Base-by-base conservation (phyloP, 2,329 filamentous ascomycete genomes). In the Colletotrichum sp. region DNA sequence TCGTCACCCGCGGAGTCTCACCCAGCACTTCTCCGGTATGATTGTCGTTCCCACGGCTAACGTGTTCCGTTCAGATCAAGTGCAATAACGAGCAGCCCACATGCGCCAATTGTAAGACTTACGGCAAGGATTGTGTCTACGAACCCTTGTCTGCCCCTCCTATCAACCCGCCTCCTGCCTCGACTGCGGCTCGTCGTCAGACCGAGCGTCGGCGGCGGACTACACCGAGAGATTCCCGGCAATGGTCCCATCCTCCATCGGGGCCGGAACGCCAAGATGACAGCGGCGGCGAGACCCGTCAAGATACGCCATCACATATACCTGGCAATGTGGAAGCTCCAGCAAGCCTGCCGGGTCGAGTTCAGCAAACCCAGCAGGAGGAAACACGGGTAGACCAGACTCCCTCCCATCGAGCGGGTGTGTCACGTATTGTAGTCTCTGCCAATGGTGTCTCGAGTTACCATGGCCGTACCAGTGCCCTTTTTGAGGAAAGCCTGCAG, bases 401-500 rank as follows among this genome's bases (percentile, higher is more conserved):
- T 21, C 52, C 49, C 16, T 59, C 68, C n/a, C 72, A 52, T 34
- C 71, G 69, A 21, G 77, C 82, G 5, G 76, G 78, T 15, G 85
- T 82, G 44, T 81, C 83, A 5, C 79, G 85, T 10, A 86, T 86
- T 26, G 82, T 86, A 16, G 83, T 87, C 5, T 84, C 85, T 12
- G 82, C 84, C 6, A 86, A 87, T 71, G 82, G 83, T 18, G 82
- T 84, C 5, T 86, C 87, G 7, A 88, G 86, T 59, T 89, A 89
- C 30, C 88, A 89, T 80, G 88, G 88, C 0, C 87, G 86, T 3
- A 89, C 88, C 5, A 89, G 88, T 70, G 85, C 87, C 1, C 73
- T 89, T 2, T 90, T 88, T 74, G 87, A 89, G 60, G 87, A 88
- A 70, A 80, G 76, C 32, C 60, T 69, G 2, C 79, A 76, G 21